These are phyloP conservation scores for Neonectria coccinea DNA, from an alignment of 2,329 filamentous ascomycete species.

Conservation along the genomic window DNA sequence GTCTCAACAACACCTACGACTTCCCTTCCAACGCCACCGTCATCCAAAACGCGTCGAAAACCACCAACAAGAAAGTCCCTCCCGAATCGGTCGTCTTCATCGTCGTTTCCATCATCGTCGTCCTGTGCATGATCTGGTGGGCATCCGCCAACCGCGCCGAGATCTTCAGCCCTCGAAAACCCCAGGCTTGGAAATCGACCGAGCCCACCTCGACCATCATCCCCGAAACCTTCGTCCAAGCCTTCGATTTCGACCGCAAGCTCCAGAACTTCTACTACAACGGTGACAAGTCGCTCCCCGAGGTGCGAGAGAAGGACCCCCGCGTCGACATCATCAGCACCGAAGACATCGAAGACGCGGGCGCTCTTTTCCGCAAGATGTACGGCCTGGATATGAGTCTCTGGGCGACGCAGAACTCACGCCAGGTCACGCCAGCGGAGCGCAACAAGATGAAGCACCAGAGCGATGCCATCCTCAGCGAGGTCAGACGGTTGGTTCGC, in stretches of 20 bases:
- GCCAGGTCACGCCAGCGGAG: not conserved
- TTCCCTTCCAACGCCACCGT: slow-evolving; percentile 18
- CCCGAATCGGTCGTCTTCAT: slow-evolving; percentile 20
- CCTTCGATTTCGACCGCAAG: not conserved
- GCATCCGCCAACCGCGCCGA: slow-evolving; percentile 9
- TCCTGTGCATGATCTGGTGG: slow-evolving; percentile 18
- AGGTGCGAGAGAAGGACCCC: slow-evolving; percentile 14
- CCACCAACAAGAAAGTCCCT: not conserved
- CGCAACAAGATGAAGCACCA: slow-evolving; percentile 8
- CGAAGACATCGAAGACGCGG: slow-evolving; percentile 9
- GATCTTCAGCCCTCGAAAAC: slow-evolving; percentile 33
- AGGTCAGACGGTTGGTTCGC: slow-evolving; percentile 11
- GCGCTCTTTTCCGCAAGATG: slow-evolving; percentile 15
- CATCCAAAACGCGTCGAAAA: slow-evolving; percentile 18
- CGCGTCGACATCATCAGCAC: not conserved
- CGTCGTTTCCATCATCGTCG: slow-evolving; percentile 19
- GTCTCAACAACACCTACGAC: slow-evolving; percentile 19
- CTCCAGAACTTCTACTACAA: slow-evolving; percentile 22
- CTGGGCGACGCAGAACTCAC: slow-evolving; percentile 9
- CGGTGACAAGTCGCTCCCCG: slow-evolving; percentile 6
- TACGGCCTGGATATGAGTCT: slow-evolving; percentile 18
- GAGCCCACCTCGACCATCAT: not conserved
- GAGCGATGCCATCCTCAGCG: slow-evolving; percentile 23
- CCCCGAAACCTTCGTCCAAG: slow-evolving; percentile 1
- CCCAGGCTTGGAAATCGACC: not conserved